These are phyloP conservation scores for Pilaira anomala DNA, from an alignment of 192 early-diverging fungal genomes.

Conservation along the genomic window DNA sequence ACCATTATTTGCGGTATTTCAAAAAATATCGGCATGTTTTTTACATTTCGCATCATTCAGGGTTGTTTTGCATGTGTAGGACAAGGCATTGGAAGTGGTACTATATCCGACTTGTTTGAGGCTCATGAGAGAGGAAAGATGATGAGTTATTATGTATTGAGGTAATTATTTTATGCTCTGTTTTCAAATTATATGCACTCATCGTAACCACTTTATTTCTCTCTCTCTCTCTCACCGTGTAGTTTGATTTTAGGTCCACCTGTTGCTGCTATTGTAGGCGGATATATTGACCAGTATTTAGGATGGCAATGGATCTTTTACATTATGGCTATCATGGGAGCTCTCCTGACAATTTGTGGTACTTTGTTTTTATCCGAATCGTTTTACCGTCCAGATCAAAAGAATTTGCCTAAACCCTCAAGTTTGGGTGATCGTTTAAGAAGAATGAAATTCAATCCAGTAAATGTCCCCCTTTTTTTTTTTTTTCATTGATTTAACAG, in stretches of 20 bases:
- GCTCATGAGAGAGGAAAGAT: constrained; percentile 30
- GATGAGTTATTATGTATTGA: constrained; percentile 26
- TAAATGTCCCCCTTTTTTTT: background rate
- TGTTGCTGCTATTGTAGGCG: constrained; percentile 37
- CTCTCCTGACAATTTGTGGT: constrained; percentile 43
- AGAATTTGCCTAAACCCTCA: background rate
- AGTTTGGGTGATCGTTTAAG: background rate
- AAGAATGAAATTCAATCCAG: constrained; percentile 23
- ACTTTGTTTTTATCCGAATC: constrained; percentile 60
- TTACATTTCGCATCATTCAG: constrained; percentile 36
- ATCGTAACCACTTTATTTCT: background rate
- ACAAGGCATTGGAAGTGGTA: constrained; percentile 30
- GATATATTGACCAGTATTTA: constrained; percentile 32
- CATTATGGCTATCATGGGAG: constrained; percentile 54
- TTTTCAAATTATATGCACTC: no score
- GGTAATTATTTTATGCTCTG: constrained; percentile 13
- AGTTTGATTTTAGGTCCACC: constrained; percentile 38
- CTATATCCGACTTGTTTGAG: constrained; percentile 35
- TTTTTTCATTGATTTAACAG: background rate
- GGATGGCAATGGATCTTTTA: constrained; percentile 54
- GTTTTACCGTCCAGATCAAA: constrained; percentile 12
- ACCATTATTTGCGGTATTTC: constrained; percentile 28
- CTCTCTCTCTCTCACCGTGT: background rate
- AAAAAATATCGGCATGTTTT: constrained; percentile 29
- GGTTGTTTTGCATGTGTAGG: constrained; percentile 29